A percentile compares a stretch with the other conserved stretches of the same genome.
Conservation (phyloP, 768 basidiomycete species). For the Mycena haematopus region DNA sequence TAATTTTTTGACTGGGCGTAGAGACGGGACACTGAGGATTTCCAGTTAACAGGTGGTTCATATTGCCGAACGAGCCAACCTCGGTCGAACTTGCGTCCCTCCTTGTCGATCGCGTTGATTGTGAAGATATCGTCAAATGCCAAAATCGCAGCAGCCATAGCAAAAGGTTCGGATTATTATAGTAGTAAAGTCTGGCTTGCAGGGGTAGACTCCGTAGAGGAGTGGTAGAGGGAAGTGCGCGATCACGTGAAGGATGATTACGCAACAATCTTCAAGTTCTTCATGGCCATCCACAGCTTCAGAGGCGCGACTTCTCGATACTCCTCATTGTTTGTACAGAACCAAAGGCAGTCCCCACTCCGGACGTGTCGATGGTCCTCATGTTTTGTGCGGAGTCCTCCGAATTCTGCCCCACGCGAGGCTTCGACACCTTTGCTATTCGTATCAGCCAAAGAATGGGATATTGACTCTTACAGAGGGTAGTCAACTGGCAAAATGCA, state of each 20-base stretch:
- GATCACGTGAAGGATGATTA: too few species aligned
- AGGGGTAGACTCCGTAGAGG: too few species aligned
- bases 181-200: too few species aligned
- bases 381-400: constrained; percentile 45
- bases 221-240: too few species aligned
- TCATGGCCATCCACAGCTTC: constrained; percentile 1
- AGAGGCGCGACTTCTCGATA: constrained; percentile 20
- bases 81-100: constrained; percentile 98
- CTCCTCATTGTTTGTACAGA: constrained; percentile 42
- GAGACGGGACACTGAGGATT: constrained; percentile 81
- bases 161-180: too few species aligned
- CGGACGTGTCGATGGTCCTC: constrained; percentile 31
- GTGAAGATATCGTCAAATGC: constrained; percentile 95
- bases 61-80: constrained; percentile 55
- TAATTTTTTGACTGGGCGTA: constrained; percentile 90
- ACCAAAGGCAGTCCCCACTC: constrained; percentile 26
- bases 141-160: constrained; percentile 35
- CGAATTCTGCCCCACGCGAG: constrained; percentile 49
- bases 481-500: constrained; percentile 27
- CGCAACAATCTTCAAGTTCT: background rate
- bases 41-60: constrained; percentile 12
- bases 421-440: constrained; percentile 61
- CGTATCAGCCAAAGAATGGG: constrained; percentile 55
- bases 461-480: constrained; percentile 46
- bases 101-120: constrained; percentile 83